Percentiles rank a stretch among this genome's conserved stretches.
These are phyloP conservation scores for Plantago rigida DNA, from an alignment of 305 asterid species.

Conservation along the genomic window DNA sequence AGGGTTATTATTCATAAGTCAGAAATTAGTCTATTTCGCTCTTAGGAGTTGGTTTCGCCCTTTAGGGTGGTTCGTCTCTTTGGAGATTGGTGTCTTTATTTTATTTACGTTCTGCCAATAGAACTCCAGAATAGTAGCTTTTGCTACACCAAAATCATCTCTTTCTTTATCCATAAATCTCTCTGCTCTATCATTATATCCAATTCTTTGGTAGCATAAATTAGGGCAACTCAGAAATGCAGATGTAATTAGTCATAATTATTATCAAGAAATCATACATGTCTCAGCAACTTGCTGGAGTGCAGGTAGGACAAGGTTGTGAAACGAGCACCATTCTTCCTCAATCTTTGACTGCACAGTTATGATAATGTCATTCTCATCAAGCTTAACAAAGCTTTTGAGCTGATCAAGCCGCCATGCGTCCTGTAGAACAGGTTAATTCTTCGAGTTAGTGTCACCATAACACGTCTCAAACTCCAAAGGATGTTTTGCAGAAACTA, in stretches of 20 bases:
- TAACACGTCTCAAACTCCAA: slow-evolving; percentile 23
- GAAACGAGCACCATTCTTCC: slow-evolving; percentile 85
- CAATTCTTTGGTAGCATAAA: background rate
- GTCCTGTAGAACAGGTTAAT: slow-evolving; percentile 47
- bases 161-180: too few species aligned
- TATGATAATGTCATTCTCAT: slow-evolving; percentile 30
- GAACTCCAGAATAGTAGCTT: too few species aligned
- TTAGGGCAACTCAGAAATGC: background rate
- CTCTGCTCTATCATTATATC: too few species aligned
- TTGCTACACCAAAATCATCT: too few species aligned
- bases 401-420: slow-evolving; percentile 50
- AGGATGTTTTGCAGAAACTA: slow-evolving; percentile 9
- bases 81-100: too few species aligned
- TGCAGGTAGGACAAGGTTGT: slow-evolving; percentile 72
- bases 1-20: too few species aligned
- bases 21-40: too few species aligned
- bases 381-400: slow-evolving; percentile 38
- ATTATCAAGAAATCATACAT: slow-evolving; percentile 43
- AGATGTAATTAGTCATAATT: background rate
- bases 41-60: too few species aligned
- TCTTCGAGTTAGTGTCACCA: slow-evolving; percentile 18
- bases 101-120: too few species aligned
- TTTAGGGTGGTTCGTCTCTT: too few species aligned
- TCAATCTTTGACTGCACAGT: slow-evolving; percentile 38
- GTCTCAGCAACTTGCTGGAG: slow-evolving; percentile 63